A percentile compares a stretch with the other conserved stretches of the same genome.
phyloP scores from a whole-genome alignment of 345 rosid species.

The Ceriops zippeliana region DNA sequence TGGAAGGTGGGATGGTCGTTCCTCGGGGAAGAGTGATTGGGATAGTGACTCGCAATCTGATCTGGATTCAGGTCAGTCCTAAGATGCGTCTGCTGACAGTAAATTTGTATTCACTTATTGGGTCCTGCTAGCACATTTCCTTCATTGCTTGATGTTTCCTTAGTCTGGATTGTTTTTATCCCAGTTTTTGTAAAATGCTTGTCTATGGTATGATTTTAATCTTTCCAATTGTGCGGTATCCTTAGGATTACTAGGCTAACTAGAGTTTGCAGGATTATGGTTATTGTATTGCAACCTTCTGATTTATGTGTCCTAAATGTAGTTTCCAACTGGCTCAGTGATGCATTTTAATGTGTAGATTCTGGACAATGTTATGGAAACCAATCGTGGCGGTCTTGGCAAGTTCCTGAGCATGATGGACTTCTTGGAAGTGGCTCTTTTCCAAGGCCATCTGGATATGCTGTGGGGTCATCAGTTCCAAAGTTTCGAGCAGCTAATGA shows the following conservation, averaged over 20 bases:
- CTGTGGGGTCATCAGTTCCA: slow-evolving; percentile 54
- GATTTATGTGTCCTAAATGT: background rate
- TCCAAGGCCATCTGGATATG: slow-evolving; percentile 69
- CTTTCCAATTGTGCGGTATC: background rate
- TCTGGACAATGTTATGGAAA: slow-evolving; percentile 60
- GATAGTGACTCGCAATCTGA: slow-evolving; percentile 76
- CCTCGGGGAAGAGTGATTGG: slow-evolving; percentile 73
- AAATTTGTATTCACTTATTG: too few relatives aligned
- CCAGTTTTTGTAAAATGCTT: too few relatives aligned
- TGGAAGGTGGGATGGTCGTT: slow-evolving; percentile 87
- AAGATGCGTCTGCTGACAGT: slow-evolving; percentile 4
- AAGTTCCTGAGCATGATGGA: slow-evolving; percentile 91
- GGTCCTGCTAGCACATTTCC: too few relatives aligned
- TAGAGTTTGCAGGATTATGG: background rate
- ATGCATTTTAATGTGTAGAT: slow-evolving; percentile 37
- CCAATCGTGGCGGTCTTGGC: slow-evolving; percentile 78
- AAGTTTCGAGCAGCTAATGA: slow-evolving; percentile 63
- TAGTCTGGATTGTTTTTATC: too few relatives aligned
- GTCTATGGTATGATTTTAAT: too few relatives aligned
- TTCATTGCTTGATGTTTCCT: too few relatives aligned
- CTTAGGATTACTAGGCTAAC: background rate
- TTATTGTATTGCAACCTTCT: background rate
- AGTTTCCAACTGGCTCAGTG: slow-evolving; percentile 11
- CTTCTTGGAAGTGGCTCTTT: slow-evolving; percentile 97
- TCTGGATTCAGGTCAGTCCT: slow-evolving; percentile 59